A percentile compares a stretch with the other conserved stretches of the same genome.
These are phyloP conservation scores for Annulohypoxylon bovei DNA, from an alignment of 495 filamentous ascomycete genomes.

Conservation along the genomic window DNA sequence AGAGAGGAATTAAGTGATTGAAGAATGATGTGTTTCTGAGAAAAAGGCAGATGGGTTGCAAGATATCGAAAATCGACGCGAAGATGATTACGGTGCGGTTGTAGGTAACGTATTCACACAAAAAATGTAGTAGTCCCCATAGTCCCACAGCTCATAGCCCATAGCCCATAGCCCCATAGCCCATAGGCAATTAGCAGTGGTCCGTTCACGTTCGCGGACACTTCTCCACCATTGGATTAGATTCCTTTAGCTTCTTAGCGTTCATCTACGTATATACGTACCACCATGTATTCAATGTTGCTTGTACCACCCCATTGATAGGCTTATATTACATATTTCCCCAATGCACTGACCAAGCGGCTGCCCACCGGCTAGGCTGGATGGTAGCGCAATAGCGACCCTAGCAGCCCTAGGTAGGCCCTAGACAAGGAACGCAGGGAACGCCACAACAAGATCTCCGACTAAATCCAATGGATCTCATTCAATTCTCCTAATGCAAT, in stretches of 20 bases:
- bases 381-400: background rate
- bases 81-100: slow-evolving; percentile 5
- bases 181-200: background rate
- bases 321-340: background rate
- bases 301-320: background rate
- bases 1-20: background rate
- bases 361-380: slow-evolving; percentile 22
- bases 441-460: slow-evolving; percentile 22
- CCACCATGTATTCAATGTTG: too few relatives aligned
- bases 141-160: background rate
- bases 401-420: slow-evolving; percentile 1
- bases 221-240: background rate
- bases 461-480: slow-evolving; percentile 9
- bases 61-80: slow-evolving; percentile 18
- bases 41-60: slow-evolving; percentile 4
- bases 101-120: slow-evolving; percentile 1
- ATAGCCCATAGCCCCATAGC: background rate
- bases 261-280: slow-evolving; percentile 11
- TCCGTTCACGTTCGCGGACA: background rate
- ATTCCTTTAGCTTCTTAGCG: background rate
- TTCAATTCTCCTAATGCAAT: slow-evolving; percentile 25
- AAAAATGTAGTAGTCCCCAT: background rate
- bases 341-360: slow-evolving; percentile 27
- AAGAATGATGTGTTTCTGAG: slow-evolving; percentile 12
- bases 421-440: slow-evolving; percentile 7